Base-by-base conservation (phyloP, 2,329 filamentous ascomycete species). In the Aspergillus latus region DNA sequence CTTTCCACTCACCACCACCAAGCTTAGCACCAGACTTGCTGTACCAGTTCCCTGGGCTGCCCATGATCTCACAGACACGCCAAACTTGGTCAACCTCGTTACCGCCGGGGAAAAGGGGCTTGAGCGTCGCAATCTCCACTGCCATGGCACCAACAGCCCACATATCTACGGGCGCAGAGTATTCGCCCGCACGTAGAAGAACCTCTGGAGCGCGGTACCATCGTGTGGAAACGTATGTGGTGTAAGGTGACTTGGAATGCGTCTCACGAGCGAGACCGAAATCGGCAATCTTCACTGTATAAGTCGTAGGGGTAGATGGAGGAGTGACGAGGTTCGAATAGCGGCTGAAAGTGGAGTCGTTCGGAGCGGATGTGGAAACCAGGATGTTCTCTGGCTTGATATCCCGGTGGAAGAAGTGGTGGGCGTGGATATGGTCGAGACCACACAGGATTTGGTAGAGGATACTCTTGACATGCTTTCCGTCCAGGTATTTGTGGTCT, bases 331-430 rank as follows among this genome's bases (percentile, higher is more conserved):
- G 81, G 6, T 90, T 84, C 0, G 94, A 97, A 74, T 99, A 99
- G 66, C 94, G 85, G 71, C 90, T 88, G 78, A 97, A 97, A 0
- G 92, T 87, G 69, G 89, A 94, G 51, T 99, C 94, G 62, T 88
- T 88, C 63, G 90, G 83, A 39, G 89, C 85, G 2, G 93, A 95
- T 29, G 92, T 95, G 0, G 94, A 96, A 7, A 99, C 93, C 28
- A 99, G 84, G 58, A 99, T 99, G 75, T 99, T 99, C 75, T 99
- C 94, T 37, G 94, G 94, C 75, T 99, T 99, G 77, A 99, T 97
- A 71, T 99, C 94, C 68, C 94, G 91, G 75, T 99, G 94, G 78
- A 99, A 99, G 78, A 99, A 99, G 73, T 90, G 85, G 77, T 97
- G 91, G 39, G 92, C 89, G 76, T 99, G 94, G 58, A 99, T 97